Percentiles rank a stretch among this genome's conserved stretches.
phyloP scores from a whole-genome alignment of 2,329 filamentous ascomycete genomes.

The Apiospora saccharicola region DNA sequence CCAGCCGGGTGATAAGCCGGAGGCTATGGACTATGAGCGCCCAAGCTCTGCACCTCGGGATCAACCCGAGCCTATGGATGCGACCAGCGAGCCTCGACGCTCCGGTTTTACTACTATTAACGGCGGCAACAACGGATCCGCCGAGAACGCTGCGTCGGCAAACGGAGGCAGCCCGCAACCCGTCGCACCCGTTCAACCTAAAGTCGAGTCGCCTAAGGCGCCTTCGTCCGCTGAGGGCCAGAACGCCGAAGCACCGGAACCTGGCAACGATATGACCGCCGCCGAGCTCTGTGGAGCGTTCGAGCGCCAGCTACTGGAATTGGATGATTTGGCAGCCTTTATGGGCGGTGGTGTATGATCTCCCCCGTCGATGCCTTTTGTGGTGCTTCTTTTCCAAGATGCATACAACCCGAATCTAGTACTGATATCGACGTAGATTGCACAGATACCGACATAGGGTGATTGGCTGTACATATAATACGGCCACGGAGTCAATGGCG shows the following conservation, averaged over 20 bases:
- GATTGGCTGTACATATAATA: conserved; percentile 14
- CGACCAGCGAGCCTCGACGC: conserved; percentile 62
- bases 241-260: conserved; percentile 36
- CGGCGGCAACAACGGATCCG: conserved; percentile 64
- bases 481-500: conserved; percentile 16
- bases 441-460: conserved; percentile 14
- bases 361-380: conserved; percentile 15
- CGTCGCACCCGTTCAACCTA: conserved; percentile 43
- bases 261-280: conserved; percentile 61
- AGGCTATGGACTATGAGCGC: conserved; percentile 66
- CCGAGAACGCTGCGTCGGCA: conserved; percentile 51
- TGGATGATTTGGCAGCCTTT: conserved; percentile 68
- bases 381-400: background rate
- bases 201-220: conserved; percentile 45
- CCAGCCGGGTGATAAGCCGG: conserved; percentile 62
- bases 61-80: conserved; percentile 47
- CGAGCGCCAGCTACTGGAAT: conserved; percentile 65
- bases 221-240: conserved; percentile 37
- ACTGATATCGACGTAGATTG: conserved; percentile 21
- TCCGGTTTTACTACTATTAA: conserved; percentile 67
- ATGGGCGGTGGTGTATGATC: conserved; percentile 67
- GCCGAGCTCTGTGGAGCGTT: conserved; percentile 65
- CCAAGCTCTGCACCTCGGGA: conserved; percentile 45
- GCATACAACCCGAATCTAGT: conserved; percentile 12
- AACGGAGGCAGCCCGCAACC: conserved; percentile 40